Base-by-base conservation (phyloP, 768 basidiomycete genomes). In the Amanita molliuscula region DNA sequence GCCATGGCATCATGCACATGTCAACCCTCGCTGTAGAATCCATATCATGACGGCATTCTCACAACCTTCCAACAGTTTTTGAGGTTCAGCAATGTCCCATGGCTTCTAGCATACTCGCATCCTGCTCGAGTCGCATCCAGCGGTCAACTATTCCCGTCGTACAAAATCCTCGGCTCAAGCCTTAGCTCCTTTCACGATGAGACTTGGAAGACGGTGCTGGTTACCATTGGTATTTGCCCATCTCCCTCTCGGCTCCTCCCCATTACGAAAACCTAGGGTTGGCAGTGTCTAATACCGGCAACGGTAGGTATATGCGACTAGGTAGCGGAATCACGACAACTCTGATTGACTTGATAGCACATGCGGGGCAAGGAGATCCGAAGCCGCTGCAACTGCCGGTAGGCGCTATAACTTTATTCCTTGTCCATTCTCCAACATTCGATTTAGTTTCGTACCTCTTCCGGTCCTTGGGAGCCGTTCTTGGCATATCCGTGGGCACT, bases 341-440 rank as follows among this genome's bases (percentile, higher is more conserved):
- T 29, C 64, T 84, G 28, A 72, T 84, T 20, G 74, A 79, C 1
- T 62, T 84, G 40, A 81, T 84, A 29, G 76, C 82, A 3, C 81
- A 81, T 61, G 79, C 79, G 1, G 78, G 80, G 0, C 69, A 71
- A 23, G 70, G 65, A 28, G 77, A 82, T 56, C 80, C n/a, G n/a
- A 82, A 56, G 82, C 81, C 6, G 76, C 82, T 34, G 79, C 80
- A 0, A 84, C 79, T 6, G 79, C 80, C 26, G 76, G 79, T 77
- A 33, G 3, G 68, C 55, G 36, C 7, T 3, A 10, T 13, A 4
- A 50, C 13, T 34, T 41, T 8, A 18, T 7, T 10, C 40, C 44
- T 7, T 50, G 15, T 29, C 6, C 36, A 33, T 15, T 20, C 9
- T 18, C 1, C 3, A 29, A 44, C 18, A 21, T 6, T 44, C 40